These are phyloP conservation scores for Aspergillus calidoustus DNA, from an alignment of 2,329 filamentous ascomycete species.

Conservation along the genomic window DNA sequence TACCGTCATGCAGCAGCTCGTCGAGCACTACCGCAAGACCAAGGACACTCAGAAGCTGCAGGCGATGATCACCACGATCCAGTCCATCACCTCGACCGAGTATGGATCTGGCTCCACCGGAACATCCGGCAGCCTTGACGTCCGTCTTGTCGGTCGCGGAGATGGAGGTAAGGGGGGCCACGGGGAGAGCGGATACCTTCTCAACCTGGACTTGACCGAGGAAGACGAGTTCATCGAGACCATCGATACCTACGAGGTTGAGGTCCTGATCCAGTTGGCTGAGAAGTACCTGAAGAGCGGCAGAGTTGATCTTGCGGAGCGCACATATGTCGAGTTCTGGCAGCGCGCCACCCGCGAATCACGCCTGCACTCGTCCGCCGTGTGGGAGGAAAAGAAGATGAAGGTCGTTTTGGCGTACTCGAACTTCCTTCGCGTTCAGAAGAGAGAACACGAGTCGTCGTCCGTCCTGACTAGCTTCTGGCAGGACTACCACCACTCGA, in stretches of 20 bases:
- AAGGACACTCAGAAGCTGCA: conserved; percentile 53
- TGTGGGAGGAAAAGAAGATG: conserved; percentile 56
- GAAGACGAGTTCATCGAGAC: conserved; percentile 43
- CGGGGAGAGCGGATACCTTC: conserved; percentile 20
- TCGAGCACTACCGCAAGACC: conserved; percentile 54
- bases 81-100: conserved; percentile 32
- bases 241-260: conserved; percentile 43
- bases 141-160: conserved; percentile 42
- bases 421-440: conserved; percentile 52
- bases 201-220: conserved; percentile 45
- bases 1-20: conserved; percentile 49
- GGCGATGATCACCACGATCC: conserved; percentile 38
- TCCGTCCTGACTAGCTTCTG: conserved; percentile 53
- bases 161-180: conserved; percentile 26
- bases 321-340: conserved; percentile 57
- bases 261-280: conserved; percentile 44
- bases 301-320: conserved; percentile 47
- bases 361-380: conserved; percentile 46
- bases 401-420: conserved; percentile 53
- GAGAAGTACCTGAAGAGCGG: conserved; percentile 42
- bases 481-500: conserved; percentile 57
- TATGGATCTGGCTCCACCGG: conserved; percentile 26
- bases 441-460: conserved; percentile 50
- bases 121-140: conserved; percentile 31
- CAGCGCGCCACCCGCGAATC: conserved; percentile 54